phyloP scores from a whole-genome alignment of 805 yeast species.

The Lipomyces sp. region DNA sequence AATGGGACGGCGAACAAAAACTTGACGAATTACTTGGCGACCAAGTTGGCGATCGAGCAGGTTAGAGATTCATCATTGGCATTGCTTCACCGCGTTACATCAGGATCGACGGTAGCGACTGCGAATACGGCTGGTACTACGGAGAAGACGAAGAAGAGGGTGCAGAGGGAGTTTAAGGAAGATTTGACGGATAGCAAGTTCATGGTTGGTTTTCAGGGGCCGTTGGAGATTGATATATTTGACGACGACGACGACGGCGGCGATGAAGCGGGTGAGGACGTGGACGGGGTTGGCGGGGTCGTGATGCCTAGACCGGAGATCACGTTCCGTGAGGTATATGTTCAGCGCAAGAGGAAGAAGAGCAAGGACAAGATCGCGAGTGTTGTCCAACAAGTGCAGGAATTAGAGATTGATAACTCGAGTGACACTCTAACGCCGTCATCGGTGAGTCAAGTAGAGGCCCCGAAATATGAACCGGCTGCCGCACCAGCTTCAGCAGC shows the following conservation, averaged over 20 bases:
- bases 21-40: conserved; percentile 3
- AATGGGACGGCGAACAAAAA: conserved; percentile 3
- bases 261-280: conserved; percentile 16
- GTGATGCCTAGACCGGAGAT: conserved; percentile 12
- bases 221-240: conserved; percentile 29
- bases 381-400: conserved; percentile 4
- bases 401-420: background rate
- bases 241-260: conserved; percentile 22
- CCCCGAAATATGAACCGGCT: background rate
- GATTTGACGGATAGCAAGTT: conserved; percentile 35
- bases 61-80: conserved; percentile 23
- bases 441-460: background rate
- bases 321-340: conserved; percentile 23
- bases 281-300: conserved; percentile 1
- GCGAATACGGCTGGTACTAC: conserved; percentile 3
- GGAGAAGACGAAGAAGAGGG: background rate
- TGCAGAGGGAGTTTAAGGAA: conserved; percentile 21
- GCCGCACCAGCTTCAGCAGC: background rate
- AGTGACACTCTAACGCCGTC: background rate
- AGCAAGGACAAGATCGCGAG: conserved; percentile 3
- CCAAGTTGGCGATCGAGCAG: conserved; percentile 11
- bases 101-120: conserved; percentile 25
- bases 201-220: conserved; percentile 33
- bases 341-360: conserved; percentile 22
- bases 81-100: conserved; percentile 25